Evolutionary conservation across 768 basidiomycete species (phyloP).

Genomic region (Xerocomellus intermedius): DNA sequence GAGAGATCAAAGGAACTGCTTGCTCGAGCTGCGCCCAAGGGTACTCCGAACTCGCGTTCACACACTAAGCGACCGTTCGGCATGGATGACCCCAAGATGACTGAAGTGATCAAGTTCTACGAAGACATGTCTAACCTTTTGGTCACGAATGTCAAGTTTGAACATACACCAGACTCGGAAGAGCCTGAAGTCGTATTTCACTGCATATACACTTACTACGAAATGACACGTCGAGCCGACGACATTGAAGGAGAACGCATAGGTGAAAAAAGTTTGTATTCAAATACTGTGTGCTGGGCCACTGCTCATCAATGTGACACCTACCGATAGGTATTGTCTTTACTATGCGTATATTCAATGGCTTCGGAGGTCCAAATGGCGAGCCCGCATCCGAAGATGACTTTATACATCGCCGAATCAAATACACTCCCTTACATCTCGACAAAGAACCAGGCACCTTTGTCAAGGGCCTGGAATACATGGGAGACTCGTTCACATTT

Average conservation of each 20-base stretch:
- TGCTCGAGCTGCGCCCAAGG: conserved; percentile 42
- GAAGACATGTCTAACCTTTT: conserved; percentile 84
- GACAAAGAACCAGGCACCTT: conserved; percentile 60
- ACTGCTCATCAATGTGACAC: conserved; percentile 5
- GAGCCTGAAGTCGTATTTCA: conserved; percentile 56
- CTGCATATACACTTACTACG: conserved; percentile 64
- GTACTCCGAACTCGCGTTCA: conserved; percentile 36
- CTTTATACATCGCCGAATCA: conserved; percentile 35
- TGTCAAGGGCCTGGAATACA: conserved; percentile 57
- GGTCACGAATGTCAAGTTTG: conserved; percentile 58
- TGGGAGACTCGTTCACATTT: conserved; percentile 67
- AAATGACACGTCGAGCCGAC: conserved; percentile 30
- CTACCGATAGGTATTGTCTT: conserved; percentile 56
- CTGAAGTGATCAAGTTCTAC: conserved; percentile 68
- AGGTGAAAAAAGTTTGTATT: conserved; percentile 33
- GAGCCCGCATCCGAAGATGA: conserved; percentile 34
- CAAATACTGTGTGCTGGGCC: neutral
- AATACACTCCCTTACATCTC: conserved; percentile 63
- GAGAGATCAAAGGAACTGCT: conserved; percentile 48
- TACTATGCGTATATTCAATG: conserved; percentile 49
- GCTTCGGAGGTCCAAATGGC: conserved; percentile 29
- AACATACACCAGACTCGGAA: conserved; percentile 25
- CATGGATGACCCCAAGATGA: conserved; percentile 55
- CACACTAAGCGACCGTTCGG: conserved; percentile 37
- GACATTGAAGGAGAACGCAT: conserved; percentile 34